These are phyloP conservation scores for Grosmannia huntii DNA, from an alignment of 2,329 filamentous ascomycete genomes.

Conservation along the genomic window DNA sequence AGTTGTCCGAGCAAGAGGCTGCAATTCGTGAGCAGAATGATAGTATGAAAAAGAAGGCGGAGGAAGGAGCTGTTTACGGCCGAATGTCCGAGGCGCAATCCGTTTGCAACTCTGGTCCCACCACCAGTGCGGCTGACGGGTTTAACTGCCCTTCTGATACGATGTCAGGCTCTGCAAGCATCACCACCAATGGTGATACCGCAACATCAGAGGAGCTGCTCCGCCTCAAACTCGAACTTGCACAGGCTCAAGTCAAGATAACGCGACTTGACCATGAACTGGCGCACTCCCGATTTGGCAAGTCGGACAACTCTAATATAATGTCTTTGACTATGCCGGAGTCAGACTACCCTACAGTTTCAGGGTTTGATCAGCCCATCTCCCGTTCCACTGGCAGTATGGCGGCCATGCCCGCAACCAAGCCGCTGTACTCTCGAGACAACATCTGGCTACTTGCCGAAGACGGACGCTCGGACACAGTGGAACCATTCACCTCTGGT, in stretches of 20 bases:
- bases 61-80: neutral
- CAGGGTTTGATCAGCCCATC: conserved; percentile 1
- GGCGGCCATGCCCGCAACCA: conserved; percentile 17
- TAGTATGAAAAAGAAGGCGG: conserved; percentile 26
- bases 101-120: conserved; percentile 45
- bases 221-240: conserved; percentile 58
- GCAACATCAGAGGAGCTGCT: conserved; percentile 44
- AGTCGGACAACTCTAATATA: conserved; percentile 43
- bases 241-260: conserved; percentile 57
- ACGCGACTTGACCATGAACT: conserved; percentile 60
- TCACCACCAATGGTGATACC: conserved; percentile 29
- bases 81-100: conserved; percentile 32
- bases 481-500: conserved; percentile 37
- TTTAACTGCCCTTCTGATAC: conserved; percentile 28
- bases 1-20: conserved; percentile 58
- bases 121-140: conserved; percentile 47
- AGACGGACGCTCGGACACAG: conserved; percentile 43
- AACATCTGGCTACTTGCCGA: conserved; percentile 40
- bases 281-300: conserved; percentile 45
- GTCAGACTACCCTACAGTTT: conserved; percentile 14
- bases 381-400: conserved; percentile 10
- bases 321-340: conserved; percentile 32
- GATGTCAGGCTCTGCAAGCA: conserved; percentile 40
- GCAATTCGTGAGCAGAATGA: conserved; percentile 46
- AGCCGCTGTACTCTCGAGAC: conserved; percentile 27